phyloP scores from a whole-genome alignment of 2,329 filamentous ascomycete genomes.

The Stenocarpella maydis region DNA sequence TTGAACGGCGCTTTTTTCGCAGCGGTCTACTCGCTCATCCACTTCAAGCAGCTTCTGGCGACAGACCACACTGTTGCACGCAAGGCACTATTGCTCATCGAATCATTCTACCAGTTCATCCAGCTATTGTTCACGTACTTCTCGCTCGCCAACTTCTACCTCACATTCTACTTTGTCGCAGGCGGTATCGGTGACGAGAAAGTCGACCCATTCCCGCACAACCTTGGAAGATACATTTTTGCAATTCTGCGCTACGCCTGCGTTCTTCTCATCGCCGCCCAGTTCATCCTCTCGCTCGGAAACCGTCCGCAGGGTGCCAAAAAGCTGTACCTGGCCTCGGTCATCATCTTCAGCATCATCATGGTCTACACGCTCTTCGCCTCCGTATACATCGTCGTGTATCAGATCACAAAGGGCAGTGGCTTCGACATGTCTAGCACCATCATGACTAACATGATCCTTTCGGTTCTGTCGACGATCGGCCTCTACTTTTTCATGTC shows the following conservation, averaged over 20 bases:
- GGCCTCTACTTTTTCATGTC: slow-evolving; percentile 97
- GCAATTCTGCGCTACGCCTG: slow-evolving; percentile 84
- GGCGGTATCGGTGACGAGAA: slow-evolving; percentile 82
- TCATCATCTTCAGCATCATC: slow-evolving; percentile 91
- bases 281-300: slow-evolving; percentile 96
- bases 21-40: slow-evolving; percentile 94
- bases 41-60: slow-evolving; percentile 90
- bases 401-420: slow-evolving; percentile 70
- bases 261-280: slow-evolving; percentile 87
- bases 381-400: slow-evolving; percentile 85
- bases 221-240: slow-evolving; percentile 86
- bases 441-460: slow-evolving; percentile 92
- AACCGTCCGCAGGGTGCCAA: slow-evolving; percentile 96
- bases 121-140: slow-evolving; percentile 97
- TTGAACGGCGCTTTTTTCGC: slow-evolving; percentile 99
- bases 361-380: slow-evolving; percentile 97
- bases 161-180: slow-evolving; percentile 98
- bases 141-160: slow-evolving; percentile 97
- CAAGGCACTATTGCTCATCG: slow-evolving; percentile 91
- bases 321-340: slow-evolving; percentile 85
- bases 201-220: slow-evolving; percentile 91
- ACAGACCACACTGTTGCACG: slow-evolving; percentile 91
- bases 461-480: slow-evolving; percentile 87
- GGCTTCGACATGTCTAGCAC: slow-evolving; percentile 77
- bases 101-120: slow-evolving; percentile 94